These are phyloP conservation scores for Phylloporus sp. DNA, from an alignment of 768 basidiomycete genomes.

Conservation along the genomic window DNA sequence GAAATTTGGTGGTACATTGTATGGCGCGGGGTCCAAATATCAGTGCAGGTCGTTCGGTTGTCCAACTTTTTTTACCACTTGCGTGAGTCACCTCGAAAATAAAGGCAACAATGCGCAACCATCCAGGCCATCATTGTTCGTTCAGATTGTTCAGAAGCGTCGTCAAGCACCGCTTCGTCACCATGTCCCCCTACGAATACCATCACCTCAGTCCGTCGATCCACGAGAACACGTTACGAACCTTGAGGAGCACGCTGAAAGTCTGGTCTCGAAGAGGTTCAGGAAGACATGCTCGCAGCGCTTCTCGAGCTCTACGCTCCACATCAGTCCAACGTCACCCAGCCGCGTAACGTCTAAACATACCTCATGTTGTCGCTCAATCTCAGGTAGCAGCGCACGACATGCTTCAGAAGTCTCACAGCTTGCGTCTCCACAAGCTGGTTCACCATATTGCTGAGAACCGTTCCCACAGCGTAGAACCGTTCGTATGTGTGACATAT, in stretches of 20 bases:
- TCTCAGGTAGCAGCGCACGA: slow-evolving; percentile 93
- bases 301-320: slow-evolving; percentile 78
- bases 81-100: slow-evolving; percentile 17
- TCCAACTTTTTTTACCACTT: slow-evolving; percentile 26
- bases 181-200: slow-evolving; percentile 79
- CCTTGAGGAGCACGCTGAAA: slow-evolving; percentile 87
- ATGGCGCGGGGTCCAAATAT: slow-evolving; percentile 26
- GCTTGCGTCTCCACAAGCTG: slow-evolving; percentile 98
- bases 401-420: slow-evolving; percentile 92
- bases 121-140: slow-evolving; percentile 42
- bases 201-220: slow-evolving; percentile 15
- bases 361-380: slow-evolving; percentile 94
- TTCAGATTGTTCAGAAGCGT: slow-evolving; percentile 86
- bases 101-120: slow-evolving; percentile 1
- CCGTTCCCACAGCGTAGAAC: slow-evolving; percentile 98
- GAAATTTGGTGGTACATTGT: slow-evolving; percentile 28
- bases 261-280: slow-evolving; percentile 94
- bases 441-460: slow-evolving; percentile 97
- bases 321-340: slow-evolving; percentile 10
- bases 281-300: slow-evolving; percentile 89
- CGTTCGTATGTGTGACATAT: slow-evolving; percentile 99
- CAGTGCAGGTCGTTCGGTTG: slow-evolving; percentile 26
- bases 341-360: slow-evolving; percentile 24
- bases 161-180: slow-evolving; percentile 91
- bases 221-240: slow-evolving; percentile 26